Conservation (phyloP, 495 filamentous ascomycete genomes). For the Chaetomium tenue region DNA sequence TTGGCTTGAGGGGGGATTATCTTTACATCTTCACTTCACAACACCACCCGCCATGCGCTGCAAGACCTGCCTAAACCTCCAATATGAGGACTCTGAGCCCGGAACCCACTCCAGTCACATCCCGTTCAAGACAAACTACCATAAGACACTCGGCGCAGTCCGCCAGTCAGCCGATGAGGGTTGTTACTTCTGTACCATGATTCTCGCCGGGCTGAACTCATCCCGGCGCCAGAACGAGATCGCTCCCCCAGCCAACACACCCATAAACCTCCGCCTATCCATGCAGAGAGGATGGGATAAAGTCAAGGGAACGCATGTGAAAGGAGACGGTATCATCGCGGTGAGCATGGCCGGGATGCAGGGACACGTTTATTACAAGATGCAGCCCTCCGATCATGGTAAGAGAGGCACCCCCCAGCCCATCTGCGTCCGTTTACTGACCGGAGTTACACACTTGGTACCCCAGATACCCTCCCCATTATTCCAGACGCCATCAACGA, state of each 20-base stretch:
- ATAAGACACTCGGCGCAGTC: neutral
- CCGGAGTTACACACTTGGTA: no score
- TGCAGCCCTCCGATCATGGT: neutral
- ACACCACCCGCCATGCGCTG: neutral
- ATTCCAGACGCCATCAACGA: neutral
- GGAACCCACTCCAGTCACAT: neutral
- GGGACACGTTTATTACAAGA: neutral
- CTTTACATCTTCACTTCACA: neutral
- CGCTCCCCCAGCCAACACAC: neutral
- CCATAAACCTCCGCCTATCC: neutral
- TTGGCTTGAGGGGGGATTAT: no score
- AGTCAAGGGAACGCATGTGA: neutral
- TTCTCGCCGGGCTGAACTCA: neutral
- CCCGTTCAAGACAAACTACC: conserved; percentile 5
- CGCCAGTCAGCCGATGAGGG: neutral
- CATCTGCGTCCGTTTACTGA: neutral
- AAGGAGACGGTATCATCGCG: neutral
- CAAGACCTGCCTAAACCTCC: conserved; percentile 1
- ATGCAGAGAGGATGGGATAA: neutral
- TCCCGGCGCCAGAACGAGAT: neutral
- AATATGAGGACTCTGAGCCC: neutral
- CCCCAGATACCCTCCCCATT: neutral
- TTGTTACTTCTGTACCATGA: neutral
- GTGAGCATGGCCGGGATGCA: neutral
- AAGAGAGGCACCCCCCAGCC: neutral